These are phyloP conservation scores for Cunninghamia lanceolata DNA, from an alignment of 75 land plant species.

Conservation along the genomic window DNA sequence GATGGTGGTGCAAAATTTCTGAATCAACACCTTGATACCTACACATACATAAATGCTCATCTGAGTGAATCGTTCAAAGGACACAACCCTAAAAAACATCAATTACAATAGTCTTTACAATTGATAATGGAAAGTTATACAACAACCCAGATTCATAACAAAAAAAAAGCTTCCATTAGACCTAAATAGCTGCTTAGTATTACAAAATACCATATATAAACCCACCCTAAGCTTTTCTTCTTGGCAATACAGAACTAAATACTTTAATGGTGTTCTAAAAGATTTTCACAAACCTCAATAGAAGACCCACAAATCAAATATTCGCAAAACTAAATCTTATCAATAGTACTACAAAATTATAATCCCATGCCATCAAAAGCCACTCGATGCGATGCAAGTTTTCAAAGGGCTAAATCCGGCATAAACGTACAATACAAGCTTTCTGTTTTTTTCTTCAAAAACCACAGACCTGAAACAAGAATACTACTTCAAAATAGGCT, in stretches of 20 bases:
- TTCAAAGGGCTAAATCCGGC: not conserved
- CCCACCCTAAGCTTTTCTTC: not conserved
- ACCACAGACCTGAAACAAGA: not conserved
- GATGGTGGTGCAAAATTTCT: slow-evolving; percentile 6
- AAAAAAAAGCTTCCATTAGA: not conserved
- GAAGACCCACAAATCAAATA: not conserved
- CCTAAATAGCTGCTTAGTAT: not conserved
- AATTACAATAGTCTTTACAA: not conserved
- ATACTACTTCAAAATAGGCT: not conserved
- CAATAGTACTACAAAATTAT: not conserved
- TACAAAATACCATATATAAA: not conserved
- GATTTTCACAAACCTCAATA: too few relatives aligned
- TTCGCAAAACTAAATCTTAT: not conserved
- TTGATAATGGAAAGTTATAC: not conserved
- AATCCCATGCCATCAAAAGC: not conserved
- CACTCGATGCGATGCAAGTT: not conserved
- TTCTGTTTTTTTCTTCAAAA: not conserved
- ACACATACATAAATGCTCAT: not conserved
- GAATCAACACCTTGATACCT: slow-evolving; percentile 11
- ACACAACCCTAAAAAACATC: not conserved
- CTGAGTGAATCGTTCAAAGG: not conserved
- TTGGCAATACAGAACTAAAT: not conserved
- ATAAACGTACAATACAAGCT: not conserved
- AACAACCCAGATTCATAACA: not conserved
- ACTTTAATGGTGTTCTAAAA: too few relatives aligned